Evolutionary conservation across 441 rosid species (phyloP), one percentile per base, ranked within the genome.

Genomic region (Mallotus japonicus): DNA sequence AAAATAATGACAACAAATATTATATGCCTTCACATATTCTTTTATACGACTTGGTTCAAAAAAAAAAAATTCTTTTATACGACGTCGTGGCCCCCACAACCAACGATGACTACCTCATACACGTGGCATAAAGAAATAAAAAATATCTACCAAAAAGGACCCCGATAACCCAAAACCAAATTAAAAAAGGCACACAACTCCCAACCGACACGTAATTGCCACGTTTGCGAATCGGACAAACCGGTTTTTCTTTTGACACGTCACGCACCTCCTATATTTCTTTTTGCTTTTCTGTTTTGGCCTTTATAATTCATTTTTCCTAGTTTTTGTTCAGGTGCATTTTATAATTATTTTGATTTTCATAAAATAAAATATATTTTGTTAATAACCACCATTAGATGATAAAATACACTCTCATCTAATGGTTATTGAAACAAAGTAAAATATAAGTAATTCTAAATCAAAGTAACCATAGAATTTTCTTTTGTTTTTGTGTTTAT

Each of bases 181-280:
- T 34, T 34, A 51, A 15, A 20, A 50, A 68, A 50, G 53, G 16
- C 54, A 40, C 71, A 55, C 73, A 58, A n/a, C 4, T 37, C 17
- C 51, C 58, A n/a, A 67, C 11, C 16, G 28, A 17, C 44, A 51
- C 49, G 13, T 65, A 54, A 56, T 64, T 32, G n/a, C 62, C 51
- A 49, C 16, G 58, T 50, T 8, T 22, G 62, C 57, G 14, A 62
- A 51, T 8, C 42, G 68, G 68, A 64, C 63, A 40, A 64, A 70
- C 16, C 53, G 15, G 17, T 58, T 65, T 47, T 42, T 22, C 40
- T 15, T 50, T 57, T 49, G 46, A 51, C 62, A 69, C 80, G 80
- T 73, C 76, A 74, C 72, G 32, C 28, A 24, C 28, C 28, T 49
- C 40, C 9, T 34, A 16, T 9, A 13, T 46, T 8, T 44, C 24